Evolutionary conservation across 2,329 filamentous ascomycete genomes (phyloP), one percentile per base, ranked within the genome.

Genomic region (Aspergillus fructus): DNA sequence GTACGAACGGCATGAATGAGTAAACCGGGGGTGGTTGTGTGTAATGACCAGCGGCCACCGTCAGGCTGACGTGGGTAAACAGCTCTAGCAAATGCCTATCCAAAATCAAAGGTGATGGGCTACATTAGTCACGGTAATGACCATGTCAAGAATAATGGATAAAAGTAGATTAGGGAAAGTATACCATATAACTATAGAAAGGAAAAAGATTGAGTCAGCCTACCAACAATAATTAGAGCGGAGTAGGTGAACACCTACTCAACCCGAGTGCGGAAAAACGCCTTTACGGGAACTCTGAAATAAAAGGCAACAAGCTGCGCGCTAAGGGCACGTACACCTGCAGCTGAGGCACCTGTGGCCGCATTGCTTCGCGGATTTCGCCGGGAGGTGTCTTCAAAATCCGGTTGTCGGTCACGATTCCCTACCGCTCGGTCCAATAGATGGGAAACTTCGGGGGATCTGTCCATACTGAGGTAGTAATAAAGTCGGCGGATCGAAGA

Each of bases 281-380:
- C 90, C 76, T 96, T 96, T 53, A 92, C 89, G 1, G 93, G 93
- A 0, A 91, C 91, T 56, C 92, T 83, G 71, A 96, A 97, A 77
- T 96, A 97, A 67, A 96, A 96, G 23, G 91, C 88, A 54, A 96
- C 84, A 66, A 91, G 81, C 70, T 96, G 89, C 7, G 91, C 89
- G 66, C 89, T 93, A 61, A 96, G 74, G 27, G 92, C 93, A 47
- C 93, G 89, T 62, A 92, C 89, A 41, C 90, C 86, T 21, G 92
- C 92, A 4, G 92, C 92, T 21, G 90, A 92, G n/a, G 90, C 89
- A 48, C 90, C 92, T 15, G 85, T 87, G 12, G 83, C 81, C 13
- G 85, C 83, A 79, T 85, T 83, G 57, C 79, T 83, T 62, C 83
- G 82, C 59, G 79, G 79, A 55, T 81, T 81, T 59, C 71, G 70